Evolutionary conservation across 805 yeast species (phyloP), one percentile per base, ranked within the genome.

Genomic region (Metschnikowia drakensbergensis): DNA sequence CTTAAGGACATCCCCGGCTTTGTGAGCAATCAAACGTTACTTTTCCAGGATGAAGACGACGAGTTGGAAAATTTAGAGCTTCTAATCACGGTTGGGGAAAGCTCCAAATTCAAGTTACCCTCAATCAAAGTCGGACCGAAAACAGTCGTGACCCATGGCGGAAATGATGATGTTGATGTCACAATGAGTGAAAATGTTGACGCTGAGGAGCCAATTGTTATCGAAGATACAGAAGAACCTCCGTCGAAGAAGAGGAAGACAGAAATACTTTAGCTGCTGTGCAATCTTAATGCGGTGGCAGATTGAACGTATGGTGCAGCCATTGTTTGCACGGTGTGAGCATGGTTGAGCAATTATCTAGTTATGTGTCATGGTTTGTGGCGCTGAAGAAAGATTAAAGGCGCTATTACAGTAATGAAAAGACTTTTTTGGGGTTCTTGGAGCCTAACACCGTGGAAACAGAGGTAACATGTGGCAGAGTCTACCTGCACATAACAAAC

Each of bases 31-130:
- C 76, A 82, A 22, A 72, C 84, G 22, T 35, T 94, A 11, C 76
- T 84, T 1, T 74, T 94, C 13, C 81, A 84, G 41, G 99, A 94
- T 65, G 96, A 92, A 46, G 84, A 82, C 36, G 96, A 87, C 53
- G 68, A 64, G 31, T 66, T 77, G 38, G 84, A 81, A 54, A 78
- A 81, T 37, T 69, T 84, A 34, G 92, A 88, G 56, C 71, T 89
- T 38, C 82, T 80, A 54, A 61, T 84, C 6, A 68, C 66, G 8
- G 52, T 57, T 7, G 55, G 42, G 1, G 54, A 46, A 1, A 36
- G 42, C 2, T 44, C 34, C 7, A 44, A 26, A n/a, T 8, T 43
- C 9, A 33, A 22, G 4, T 47, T 59, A 23, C 66, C 65, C 3
- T 54, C 52, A 3, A 36, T 62, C 22, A 27, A 30, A 23, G 59